Base-by-base conservation (phyloP, 495 filamentous ascomycete genomes). In the Alectoria sarmentosa region DNA sequence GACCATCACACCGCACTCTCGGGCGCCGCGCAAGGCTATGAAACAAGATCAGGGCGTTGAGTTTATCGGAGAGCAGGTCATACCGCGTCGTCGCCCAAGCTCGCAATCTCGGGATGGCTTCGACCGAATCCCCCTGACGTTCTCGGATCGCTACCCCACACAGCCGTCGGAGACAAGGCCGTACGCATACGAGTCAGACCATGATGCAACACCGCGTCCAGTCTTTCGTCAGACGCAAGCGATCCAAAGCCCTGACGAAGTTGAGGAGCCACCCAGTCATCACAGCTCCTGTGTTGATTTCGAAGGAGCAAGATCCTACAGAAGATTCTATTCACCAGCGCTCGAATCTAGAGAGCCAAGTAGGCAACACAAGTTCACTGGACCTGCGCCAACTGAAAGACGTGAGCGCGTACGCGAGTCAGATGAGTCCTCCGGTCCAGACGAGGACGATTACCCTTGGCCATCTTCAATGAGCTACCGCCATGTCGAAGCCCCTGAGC, bases 371-470 rank as follows among this genome's bases (percentile, higher is more conserved):
- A 36, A 21, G 14, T 37, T 38, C 23, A 26, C 30, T 34, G 62
- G 44, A 38, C 30, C 54, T 21, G 54, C 44, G 11, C 38, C 62
- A 48, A 26, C 62, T 37, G 54, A 37, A 10, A 58, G 62, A 58
- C 62, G 62, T 37, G 28, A 23, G 39, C 55, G 62, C 23, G 42
- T 57, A 26, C 62, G 54, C 44, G 62, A 42, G 21, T 57, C 62
- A 58, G 42, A 64, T 7, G 39, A 44, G 2, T 56, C 52, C 42
- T 64, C 62, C 21, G 26, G 34, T 10, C 49, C 46, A 37, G 60
- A 62, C 11, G 37, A 49, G 28, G 60, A 36, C 30, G 52, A 55
- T 15, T 55, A 34, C 30, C 28, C 28, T 32, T 30, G 30, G 30
- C 15, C 15, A 34, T 34, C 28, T 6, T 15, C 52, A 34, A 21